Conservation (phyloP, 2,329 filamentous ascomycete species). For the Diaporthe destruens region DNA sequence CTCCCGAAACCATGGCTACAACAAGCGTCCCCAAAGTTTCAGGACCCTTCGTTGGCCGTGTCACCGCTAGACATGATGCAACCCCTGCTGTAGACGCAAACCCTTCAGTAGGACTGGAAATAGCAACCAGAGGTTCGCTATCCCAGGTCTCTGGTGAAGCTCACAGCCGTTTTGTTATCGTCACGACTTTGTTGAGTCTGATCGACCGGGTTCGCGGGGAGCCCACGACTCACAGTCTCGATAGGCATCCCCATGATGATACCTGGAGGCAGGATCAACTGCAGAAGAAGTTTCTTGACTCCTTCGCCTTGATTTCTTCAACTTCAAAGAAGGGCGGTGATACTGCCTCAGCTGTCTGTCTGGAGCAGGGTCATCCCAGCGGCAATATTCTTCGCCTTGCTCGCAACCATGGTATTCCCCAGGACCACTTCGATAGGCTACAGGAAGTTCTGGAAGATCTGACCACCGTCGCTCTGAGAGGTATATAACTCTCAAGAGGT, state of each 20-base stretch:
- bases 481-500: neutral
- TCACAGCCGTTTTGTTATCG: slow-evolving; percentile 5
- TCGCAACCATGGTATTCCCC: neutral
- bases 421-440: neutral
- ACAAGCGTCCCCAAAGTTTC: neutral
- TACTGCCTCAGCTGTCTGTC: slow-evolving; percentile 48
- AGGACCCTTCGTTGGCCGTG: neutral
- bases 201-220: slow-evolving; percentile 49
- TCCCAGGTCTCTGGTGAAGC: slow-evolving; percentile 5
- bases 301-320: slow-evolving; percentile 50
- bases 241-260: slow-evolving; percentile 44
- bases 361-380: slow-evolving; percentile 1
- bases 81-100: neutral
- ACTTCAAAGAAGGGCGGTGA: slow-evolving; percentile 44
- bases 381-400: neutral
- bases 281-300: slow-evolving; percentile 51
- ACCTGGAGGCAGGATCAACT: slow-evolving; percentile 40
- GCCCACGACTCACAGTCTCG: slow-evolving; percentile 45
- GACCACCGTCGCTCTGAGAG: neutral
- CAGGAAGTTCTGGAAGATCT: slow-evolving; percentile 4
- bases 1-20: neutral
- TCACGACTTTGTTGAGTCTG: slow-evolving; percentile 42
- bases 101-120: neutral
- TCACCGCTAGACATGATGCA: neutral
- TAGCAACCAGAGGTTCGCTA: no score